Evolutionary conservation across 768 basidiomycete genomes (phyloP).

Genomic region (Amanita brunnescens): DNA sequence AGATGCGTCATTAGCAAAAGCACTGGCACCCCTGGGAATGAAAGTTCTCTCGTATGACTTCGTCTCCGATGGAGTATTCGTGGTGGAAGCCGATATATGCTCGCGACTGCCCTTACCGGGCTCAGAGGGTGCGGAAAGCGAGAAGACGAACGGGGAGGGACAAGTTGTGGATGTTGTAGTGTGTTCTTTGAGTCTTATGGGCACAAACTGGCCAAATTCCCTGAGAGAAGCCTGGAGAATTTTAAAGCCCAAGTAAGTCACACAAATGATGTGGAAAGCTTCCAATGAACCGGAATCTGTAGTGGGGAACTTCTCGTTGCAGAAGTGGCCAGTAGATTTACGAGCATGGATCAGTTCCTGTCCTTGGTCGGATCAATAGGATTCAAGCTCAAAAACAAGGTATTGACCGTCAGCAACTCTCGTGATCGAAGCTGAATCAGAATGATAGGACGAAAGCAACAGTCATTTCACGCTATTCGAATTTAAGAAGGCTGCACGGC

Average conservation of each 20-base stretch:
- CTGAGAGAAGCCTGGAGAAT: constrained; percentile 87
- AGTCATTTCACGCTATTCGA: constrained; percentile 83
- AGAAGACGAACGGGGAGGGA: constrained; percentile 42
- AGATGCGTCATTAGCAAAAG: constrained; percentile 79
- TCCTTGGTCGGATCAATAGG: constrained; percentile 58
- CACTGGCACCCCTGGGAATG: constrained; percentile 59
- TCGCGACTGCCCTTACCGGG: constrained; percentile 78
- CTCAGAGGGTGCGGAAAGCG: constrained; percentile 37
- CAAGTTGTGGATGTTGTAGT: constrained; percentile 87
- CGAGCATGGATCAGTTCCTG: constrained; percentile 56
- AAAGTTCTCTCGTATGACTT: constrained; percentile 76
- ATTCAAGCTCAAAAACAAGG: constrained; percentile 65
- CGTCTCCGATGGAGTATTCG: constrained; percentile 62
- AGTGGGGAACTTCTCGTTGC: constrained; percentile 83
- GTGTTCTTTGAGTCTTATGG: constrained; percentile 95
- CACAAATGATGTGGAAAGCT: neutral
- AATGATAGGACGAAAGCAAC: constrained; percentile 63
- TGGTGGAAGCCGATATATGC: constrained; percentile 89
- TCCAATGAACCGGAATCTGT: neutral
- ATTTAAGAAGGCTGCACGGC: constrained; percentile 54
- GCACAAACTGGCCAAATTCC: constrained; percentile 90
- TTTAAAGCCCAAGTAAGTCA: constrained; percentile 66
- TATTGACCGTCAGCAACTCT: constrained; percentile 18
- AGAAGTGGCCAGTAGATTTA: constrained; percentile 83
- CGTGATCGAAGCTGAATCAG: neutral